phyloP scores from a whole-genome alignment of 179 eudicot genomes.

The Silene coronaria region DNA sequence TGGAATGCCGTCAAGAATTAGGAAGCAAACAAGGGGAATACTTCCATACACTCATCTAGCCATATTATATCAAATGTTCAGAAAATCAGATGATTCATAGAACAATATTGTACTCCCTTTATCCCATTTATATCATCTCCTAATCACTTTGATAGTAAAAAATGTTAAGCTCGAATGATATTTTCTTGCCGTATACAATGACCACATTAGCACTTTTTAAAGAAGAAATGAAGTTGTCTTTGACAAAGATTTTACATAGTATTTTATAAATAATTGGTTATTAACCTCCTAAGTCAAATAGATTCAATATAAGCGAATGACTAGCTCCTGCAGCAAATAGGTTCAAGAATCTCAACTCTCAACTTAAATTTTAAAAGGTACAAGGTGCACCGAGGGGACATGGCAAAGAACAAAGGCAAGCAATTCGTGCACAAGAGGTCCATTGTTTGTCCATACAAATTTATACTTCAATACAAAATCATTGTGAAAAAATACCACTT shows the following conservation, averaged over 20 bases:
- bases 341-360: no score
- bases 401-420: no score
- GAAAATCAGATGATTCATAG: background rate
- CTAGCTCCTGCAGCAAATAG: no score
- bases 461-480: no score
- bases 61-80: conserved; percentile 1
- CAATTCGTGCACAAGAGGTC: no score
- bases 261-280: background rate
- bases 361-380: no score
- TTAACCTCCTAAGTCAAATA: background rate
- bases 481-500: no score
- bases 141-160: background rate
- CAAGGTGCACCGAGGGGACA: no score
- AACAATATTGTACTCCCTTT: background rate
- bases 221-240: background rate
- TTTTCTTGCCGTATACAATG: background rate
- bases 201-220: background rate
- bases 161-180: background rate
- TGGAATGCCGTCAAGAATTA: background rate
- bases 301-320: background rate
- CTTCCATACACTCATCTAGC: background rate
- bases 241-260: background rate
- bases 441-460: no score
- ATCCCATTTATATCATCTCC: background rate
- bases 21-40: background rate